Evolutionary conservation across 495 filamentous ascomycete genomes (phyloP).

Genomic region (Podospora didyma): DNA sequence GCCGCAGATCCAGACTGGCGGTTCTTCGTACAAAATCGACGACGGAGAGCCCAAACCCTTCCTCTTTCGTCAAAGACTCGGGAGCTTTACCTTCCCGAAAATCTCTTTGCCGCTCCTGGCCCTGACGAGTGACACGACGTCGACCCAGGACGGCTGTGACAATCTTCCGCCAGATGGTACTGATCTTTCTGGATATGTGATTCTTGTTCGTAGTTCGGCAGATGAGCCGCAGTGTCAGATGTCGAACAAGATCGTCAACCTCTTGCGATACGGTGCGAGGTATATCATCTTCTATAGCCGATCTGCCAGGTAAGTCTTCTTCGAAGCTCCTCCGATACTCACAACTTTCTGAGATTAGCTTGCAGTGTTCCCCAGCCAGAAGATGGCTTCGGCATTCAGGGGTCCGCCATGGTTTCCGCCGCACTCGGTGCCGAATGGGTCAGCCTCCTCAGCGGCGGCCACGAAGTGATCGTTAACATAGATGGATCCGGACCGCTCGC

Average conservation of each 20-base stretch:
- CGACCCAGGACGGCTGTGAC: conserved; percentile 34
- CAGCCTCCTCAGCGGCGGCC: conserved; percentile 22
- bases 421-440: conserved; percentile 39
- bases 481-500: conserved; percentile 25
- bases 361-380: too few species aligned
- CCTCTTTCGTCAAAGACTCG: conserved; percentile 27
- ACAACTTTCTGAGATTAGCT: too few species aligned
- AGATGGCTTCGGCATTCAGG: conserved; percentile 16
- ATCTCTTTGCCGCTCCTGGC: conserved; percentile 41
- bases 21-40: conserved; percentile 22
- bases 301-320: conserved; percentile 20
- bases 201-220: too few species aligned
- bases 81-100: conserved; percentile 28
- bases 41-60: conserved; percentile 4
- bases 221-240: conserved; percentile 22
- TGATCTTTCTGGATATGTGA: conserved; percentile 16
- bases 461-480: conserved; percentile 32
- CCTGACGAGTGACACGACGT: conserved; percentile 35
- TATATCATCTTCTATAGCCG: conserved; percentile 46
- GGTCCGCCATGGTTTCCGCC: conserved; percentile 31
- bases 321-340: too few species aligned
- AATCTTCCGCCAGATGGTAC: conserved; percentile 34
- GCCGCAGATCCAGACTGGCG: conserved; percentile 30
- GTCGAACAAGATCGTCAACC: conserved; percentile 41
- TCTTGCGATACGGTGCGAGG: conserved; percentile 40